Conservation (phyloP, 129 eudicot species). For the sunflower (Helianthus annuus) region DNA sequence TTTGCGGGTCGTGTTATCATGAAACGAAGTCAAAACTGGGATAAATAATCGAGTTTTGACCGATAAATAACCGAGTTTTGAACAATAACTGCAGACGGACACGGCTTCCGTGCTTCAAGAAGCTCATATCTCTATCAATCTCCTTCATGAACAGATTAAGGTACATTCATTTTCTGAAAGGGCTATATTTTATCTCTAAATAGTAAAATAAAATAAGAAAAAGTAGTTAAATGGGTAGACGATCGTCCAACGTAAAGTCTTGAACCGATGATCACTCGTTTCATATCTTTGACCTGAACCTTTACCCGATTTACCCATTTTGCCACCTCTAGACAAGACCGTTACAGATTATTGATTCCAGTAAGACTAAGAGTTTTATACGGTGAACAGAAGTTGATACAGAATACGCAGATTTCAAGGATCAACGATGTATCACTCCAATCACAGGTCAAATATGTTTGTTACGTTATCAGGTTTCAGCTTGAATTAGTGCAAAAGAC, state of each 20-base stretch:
- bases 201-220: neutral
- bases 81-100: slow-evolving; percentile 52
- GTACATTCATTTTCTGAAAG: slow-evolving; percentile 25
- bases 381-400: slow-evolving; percentile 37
- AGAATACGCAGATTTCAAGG: slow-evolving; percentile 15
- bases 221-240: neutral
- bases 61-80: neutral
- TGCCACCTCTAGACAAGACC: neutral
- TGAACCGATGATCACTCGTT: neutral
- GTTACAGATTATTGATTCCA: neutral
- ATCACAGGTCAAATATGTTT: slow-evolving; percentile 23
- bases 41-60: slow-evolving; percentile 3
- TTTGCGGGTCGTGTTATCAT: neutral
- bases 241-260: neutral
- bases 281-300: neutral
- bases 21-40: neutral
- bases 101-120: slow-evolving; percentile 81
- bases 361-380: neutral
- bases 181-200: neutral
- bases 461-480: slow-evolving; percentile 1
- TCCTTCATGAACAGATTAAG: slow-evolving; percentile 60
- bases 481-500: neutral
- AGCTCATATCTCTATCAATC: slow-evolving; percentile 57
- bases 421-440: slow-evolving; percentile 18
- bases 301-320: neutral